Conservation (phyloP, 2,329 filamentous ascomycete species). For the Diaporthe ilicicola region DNA sequence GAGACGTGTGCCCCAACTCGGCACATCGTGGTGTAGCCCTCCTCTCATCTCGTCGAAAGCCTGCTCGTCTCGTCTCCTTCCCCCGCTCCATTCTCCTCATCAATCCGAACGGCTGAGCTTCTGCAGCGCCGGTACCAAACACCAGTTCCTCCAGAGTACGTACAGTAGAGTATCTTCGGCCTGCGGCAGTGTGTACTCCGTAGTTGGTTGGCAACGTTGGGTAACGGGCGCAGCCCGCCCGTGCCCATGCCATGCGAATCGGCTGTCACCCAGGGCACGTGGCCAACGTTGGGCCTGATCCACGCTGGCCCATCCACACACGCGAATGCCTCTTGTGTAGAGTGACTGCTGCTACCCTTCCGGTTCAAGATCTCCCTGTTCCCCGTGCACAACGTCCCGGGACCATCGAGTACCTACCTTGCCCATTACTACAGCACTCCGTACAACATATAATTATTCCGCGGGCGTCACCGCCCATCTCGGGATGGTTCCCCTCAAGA, state of each 20-base stretch:
- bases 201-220: too few species aligned
- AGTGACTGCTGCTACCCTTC: background rate
- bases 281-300: background rate
- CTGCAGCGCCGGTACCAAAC: background rate
- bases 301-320: background rate
- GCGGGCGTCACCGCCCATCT: background rate
- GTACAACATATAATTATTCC: background rate
- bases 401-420: too few species aligned
- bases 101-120: background rate
- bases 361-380: background rate
- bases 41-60: background rate
- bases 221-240: background rate
- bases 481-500: background rate
- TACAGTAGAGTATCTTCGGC: too few species aligned
- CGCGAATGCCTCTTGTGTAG: background rate
- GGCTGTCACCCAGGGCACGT: background rate
- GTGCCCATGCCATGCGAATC: background rate
- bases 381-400: background rate
- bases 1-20: background rate
- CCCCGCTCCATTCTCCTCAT: too few species aligned
- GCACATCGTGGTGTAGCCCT: background rate
- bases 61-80: background rate
- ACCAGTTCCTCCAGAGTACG: conserved; percentile 6
- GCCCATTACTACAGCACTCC: background rate
- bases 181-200: background rate